These are phyloP conservation scores for Raphanus hybrid DNA, from an alignment of 441 rosid genomes.

Conservation along the genomic window DNA sequence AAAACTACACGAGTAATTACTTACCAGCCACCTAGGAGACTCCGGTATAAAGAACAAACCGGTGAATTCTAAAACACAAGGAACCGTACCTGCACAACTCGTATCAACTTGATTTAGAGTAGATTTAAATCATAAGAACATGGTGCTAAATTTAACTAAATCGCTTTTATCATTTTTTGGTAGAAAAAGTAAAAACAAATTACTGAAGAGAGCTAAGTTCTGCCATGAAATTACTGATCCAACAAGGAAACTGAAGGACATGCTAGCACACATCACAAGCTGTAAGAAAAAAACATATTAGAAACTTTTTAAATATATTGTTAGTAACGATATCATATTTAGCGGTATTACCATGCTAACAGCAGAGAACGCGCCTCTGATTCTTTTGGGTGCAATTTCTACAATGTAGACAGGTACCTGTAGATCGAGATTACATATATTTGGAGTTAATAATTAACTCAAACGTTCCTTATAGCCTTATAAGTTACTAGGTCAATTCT, in stretches of 20 bases:
- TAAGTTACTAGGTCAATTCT: neutral
- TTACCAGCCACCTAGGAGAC: conserved; percentile 83
- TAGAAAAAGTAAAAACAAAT: neutral
- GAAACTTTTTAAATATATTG: neutral
- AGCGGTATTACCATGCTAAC: conserved; percentile 42
- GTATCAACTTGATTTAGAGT: neutral
- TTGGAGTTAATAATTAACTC: neutral
- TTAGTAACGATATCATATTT: neutral
- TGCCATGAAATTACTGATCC: conserved; percentile 67
- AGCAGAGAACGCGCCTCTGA: conserved; percentile 62
- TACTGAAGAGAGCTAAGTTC: conserved; percentile 60
- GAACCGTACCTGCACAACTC: conserved; percentile 49
- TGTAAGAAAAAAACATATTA: conserved; percentile 25
- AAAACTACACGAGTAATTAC: conserved; percentile 17
- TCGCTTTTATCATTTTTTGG: neutral
- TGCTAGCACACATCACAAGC: conserved; percentile 52
- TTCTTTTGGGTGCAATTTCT: conserved; percentile 67
- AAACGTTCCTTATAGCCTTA: conserved; percentile 8
- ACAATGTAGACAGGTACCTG: conserved; percentile 73
- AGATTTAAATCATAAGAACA: neutral
- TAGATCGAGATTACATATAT: neutral
- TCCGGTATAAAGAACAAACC: conserved; percentile 65
- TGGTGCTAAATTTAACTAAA: neutral
- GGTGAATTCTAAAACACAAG: conserved; percentile 52
- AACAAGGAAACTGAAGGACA: conserved; percentile 48